phyloP scores from a whole-genome alignment of 2,329 filamentous ascomycete species.

The Arachnopeziza araneosa region DNA sequence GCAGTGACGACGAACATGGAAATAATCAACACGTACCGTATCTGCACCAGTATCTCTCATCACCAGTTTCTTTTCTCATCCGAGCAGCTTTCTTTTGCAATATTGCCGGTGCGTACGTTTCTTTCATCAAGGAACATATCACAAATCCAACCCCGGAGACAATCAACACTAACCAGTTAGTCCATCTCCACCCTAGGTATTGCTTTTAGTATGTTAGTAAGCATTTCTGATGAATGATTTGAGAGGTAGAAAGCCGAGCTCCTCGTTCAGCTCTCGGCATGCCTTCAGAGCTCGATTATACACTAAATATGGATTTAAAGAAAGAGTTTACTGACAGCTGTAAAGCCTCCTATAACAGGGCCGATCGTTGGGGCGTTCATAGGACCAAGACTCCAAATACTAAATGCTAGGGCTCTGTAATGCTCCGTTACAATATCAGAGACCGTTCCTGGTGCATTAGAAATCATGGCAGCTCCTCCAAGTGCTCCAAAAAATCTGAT shows the following conservation, averaged over 20 bases:
- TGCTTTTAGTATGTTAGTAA: slow-evolving; percentile 29
- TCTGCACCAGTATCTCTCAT: slow-evolving; percentile 70
- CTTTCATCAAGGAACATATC: slow-evolving; percentile 55
- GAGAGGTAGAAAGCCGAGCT: background rate
- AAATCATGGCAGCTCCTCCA: slow-evolving; percentile 74
- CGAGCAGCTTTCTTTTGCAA: slow-evolving; percentile 60
- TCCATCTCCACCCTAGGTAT: slow-evolving; percentile 83
- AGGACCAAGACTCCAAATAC: slow-evolving; percentile 76
- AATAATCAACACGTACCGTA: slow-evolving; percentile 44
- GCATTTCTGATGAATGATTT: background rate
- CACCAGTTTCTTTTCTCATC: slow-evolving; percentile 61
- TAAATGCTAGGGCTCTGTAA: slow-evolving; percentile 75
- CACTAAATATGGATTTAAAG: background rate
- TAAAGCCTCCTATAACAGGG: slow-evolving; percentile 75
- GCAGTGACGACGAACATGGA: too few relatives aligned
- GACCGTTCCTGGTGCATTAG: slow-evolving; percentile 76
- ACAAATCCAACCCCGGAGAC: slow-evolving; percentile 56
- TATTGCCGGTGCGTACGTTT: slow-evolving; percentile 72
- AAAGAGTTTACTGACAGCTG: slow-evolving; percentile 37
- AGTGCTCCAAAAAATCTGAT: slow-evolving; percentile 69
- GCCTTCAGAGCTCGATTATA: background rate
- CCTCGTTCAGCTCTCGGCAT: background rate
- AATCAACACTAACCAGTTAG: slow-evolving; percentile 75
- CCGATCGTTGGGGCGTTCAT: slow-evolving; percentile 68
- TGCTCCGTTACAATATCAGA: slow-evolving; percentile 79